Base-by-base conservation (phyloP, 768 basidiomycete species). In the Lanmaoa pseudosensibilis region DNA sequence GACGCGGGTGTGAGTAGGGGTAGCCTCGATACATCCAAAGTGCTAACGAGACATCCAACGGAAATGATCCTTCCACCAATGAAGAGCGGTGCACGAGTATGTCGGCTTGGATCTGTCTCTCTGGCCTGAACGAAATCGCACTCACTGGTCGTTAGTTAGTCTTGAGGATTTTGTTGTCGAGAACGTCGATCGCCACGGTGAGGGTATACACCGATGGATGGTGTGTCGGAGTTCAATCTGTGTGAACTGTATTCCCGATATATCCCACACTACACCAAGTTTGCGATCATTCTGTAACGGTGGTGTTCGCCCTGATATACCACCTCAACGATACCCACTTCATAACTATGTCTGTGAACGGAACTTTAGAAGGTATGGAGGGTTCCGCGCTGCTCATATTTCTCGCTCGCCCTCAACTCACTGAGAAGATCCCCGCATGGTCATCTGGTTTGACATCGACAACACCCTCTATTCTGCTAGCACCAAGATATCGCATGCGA, bases 381-480 rank as follows among this genome's bases (percentile, higher is more conserved):
- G 4, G 10, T 34, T 45, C 5, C 2, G 6, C 33, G 32, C 34
- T 59, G 7, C 38, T 46, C 10, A n/a, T 32, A 16, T 39, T 18
- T 34, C 16, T 3, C 19, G 21, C 16, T 3, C 19, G 21, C 47
- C 54, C 58, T 60, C 43, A 64, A 37, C 4, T 33, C 15, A 13
- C 12, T 25, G 37, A 56, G n/a, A 58, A 70, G 88, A 90, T 76
- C 78, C 82, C 38, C 82, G 85, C 15, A 71, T 71, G 58, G 73
- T 92, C 47, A 78, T 91, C 49, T 93, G 86, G 82, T 83, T 94
- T 57, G 92, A 93, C 66, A 90, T 94, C 56, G 92, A 94, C 72
- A 93, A 94, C 64, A 92, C 91, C 3, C 78, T 94, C 16, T 94
- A 94, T 69, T 89, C 90, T 9, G 83, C 88, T 1, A 86, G 81